Evolutionary conservation across 495 filamentous ascomycete genomes (phyloP).

Genomic region (Tuber borchii): DNA sequence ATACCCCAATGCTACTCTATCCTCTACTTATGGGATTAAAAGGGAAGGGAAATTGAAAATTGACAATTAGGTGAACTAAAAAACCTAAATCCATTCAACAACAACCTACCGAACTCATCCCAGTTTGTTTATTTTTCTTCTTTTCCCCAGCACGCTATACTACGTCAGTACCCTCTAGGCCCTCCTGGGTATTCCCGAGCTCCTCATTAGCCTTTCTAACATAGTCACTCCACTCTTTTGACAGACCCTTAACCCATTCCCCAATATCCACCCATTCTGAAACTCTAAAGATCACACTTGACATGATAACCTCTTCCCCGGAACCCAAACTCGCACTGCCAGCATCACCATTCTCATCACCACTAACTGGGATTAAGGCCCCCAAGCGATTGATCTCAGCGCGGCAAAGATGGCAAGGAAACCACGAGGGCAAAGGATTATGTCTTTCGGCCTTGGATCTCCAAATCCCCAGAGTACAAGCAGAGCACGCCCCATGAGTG

Average conservation of each 20-base stretch:
- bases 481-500: neutral
- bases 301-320: neutral
- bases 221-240: neutral
- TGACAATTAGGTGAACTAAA: neutral
- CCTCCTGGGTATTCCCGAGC: neutral
- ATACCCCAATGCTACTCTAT: neutral
- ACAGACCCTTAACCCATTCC: neutral
- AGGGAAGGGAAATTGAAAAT: neutral
- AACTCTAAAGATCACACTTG: neutral
- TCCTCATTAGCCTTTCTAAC: neutral
- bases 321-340: neutral
- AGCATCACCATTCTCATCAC: neutral
- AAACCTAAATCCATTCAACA: neutral
- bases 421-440: neutral
- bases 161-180: neutral
- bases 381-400: neutral
- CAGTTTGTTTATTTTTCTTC: neutral
- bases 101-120: neutral
- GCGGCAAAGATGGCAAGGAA: neutral
- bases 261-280: neutral
- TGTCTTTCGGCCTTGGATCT: neutral
- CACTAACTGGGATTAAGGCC: neutral
- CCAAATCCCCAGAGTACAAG: neutral
- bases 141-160: neutral
- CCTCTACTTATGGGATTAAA: neutral